Percentiles rank a stretch among this genome's conserved stretches.
Conservation (phyloP, 73 alveolate genomes). For the Stentor coeruleus region DNA sequence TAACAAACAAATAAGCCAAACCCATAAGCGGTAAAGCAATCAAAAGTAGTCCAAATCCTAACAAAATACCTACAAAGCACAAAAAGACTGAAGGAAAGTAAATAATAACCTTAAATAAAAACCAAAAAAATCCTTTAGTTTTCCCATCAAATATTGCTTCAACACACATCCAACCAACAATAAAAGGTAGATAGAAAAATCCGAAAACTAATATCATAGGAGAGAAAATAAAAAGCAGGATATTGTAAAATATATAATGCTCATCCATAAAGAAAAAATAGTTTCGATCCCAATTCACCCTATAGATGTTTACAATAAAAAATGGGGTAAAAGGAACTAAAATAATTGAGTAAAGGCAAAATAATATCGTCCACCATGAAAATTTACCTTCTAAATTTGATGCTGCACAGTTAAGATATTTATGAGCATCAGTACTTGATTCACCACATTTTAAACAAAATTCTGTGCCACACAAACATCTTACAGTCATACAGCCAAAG, state of each 20-base stretch:
- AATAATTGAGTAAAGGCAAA: no score
- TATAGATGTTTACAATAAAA: background rate
- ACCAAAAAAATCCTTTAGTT: background rate
- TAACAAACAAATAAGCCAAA: no score
- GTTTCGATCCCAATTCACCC: background rate
- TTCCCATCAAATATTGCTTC: background rate
- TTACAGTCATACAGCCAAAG: background rate
- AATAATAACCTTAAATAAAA: background rate
- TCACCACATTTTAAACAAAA: conserved; percentile 12
- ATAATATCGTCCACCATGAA: background rate
- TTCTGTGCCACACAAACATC: background rate
- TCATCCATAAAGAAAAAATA: background rate
- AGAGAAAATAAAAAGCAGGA: background rate
- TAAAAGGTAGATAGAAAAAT: background rate
- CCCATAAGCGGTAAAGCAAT: no score
- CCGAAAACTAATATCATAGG: background rate
- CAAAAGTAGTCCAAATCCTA: no score
- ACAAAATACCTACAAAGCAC: background rate
- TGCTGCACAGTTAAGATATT: background rate
- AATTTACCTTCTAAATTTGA: background rate
- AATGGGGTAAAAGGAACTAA: background rate
- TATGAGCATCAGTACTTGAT: background rate
- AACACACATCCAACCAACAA: background rate
- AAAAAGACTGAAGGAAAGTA: background rate
- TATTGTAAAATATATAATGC: background rate